Percentiles rank a stretch among this genome's conserved stretches.
phyloP scores from a whole-genome alignment of 2,329 filamentous ascomycete genomes.

The Neofusicoccum parvum region DNA sequence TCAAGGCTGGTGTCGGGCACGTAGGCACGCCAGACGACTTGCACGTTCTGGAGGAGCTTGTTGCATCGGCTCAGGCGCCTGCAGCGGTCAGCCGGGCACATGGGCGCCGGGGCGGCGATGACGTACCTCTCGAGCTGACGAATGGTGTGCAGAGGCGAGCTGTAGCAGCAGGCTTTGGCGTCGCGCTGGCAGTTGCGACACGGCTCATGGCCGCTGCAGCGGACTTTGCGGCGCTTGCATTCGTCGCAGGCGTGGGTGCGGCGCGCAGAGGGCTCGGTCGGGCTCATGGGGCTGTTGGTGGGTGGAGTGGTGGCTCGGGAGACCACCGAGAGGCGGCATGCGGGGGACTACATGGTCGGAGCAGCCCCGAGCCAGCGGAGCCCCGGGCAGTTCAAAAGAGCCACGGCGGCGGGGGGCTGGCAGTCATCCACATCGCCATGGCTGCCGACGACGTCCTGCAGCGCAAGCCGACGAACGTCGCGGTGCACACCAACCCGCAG shows the following conservation, averaged over 20 bases:
- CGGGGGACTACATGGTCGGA: too few species aligned
- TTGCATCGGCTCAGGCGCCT: background rate
- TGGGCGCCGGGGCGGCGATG: too few species aligned
- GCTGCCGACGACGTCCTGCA: slow-evolving; percentile 27
- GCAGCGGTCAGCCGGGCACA: background rate
- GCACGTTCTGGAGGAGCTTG: background rate
- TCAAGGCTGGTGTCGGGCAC: background rate
- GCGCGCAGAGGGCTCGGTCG: background rate
- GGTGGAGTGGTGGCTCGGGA: background rate
- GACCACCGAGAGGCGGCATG: background rate
- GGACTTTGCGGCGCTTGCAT: slow-evolving; percentile 9
- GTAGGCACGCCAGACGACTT: background rate
- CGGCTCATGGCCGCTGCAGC: background rate
- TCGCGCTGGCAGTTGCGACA: background rate
- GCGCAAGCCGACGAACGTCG: slow-evolving; percentile 33
- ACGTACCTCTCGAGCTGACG: background rate
- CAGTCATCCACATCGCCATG: background rate
- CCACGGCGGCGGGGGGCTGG: too few species aligned
- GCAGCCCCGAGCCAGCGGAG: too few species aligned
- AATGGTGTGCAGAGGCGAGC: background rate
- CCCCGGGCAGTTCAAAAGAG: too few species aligned
- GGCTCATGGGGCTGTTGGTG: background rate
- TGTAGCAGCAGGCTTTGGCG: background rate
- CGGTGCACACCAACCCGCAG: slow-evolving; percentile 34
- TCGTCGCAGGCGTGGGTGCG: slow-evolving; percentile 2